These are phyloP conservation scores for Cytospora piceae DNA, from an alignment of 2,329 filamentous ascomycete species.

Conservation along the genomic window DNA sequence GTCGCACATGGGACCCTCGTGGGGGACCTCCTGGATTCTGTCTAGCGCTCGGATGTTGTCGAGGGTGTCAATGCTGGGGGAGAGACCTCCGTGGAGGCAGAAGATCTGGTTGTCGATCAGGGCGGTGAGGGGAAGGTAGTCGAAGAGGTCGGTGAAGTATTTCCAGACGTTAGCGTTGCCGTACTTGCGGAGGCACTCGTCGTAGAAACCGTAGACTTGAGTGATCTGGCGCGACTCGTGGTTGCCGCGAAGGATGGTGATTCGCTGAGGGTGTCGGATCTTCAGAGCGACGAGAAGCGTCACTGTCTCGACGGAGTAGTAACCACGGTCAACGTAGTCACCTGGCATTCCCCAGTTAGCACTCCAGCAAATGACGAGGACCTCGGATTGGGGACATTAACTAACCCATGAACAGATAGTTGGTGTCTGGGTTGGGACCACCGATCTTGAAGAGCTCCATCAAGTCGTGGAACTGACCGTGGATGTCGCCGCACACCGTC, in stretches of 20 bases:
- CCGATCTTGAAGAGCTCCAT: conserved; percentile 99
- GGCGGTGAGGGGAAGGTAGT: conserved; percentile 95
- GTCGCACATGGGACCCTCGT: conserved; percentile 98
- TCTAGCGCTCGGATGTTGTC: conserved; percentile 95
- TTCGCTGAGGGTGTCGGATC: conserved; percentile 96
- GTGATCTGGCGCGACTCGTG: conserved; percentile 99
- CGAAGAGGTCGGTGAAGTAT: conserved; percentile 98
- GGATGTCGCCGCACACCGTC: conserved; percentile 98
- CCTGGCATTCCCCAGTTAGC: conserved; percentile 53
- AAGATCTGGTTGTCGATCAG: conserved; percentile 99
- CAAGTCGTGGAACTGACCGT: conserved; percentile 97
- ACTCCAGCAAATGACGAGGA: conserved; percentile 1
- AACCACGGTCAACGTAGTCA: conserved; percentile 98
- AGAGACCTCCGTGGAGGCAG: conserved; percentile 95
- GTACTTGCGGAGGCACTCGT: conserved; percentile 98
- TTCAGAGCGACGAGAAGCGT: conserved; percentile 95
- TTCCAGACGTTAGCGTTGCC: conserved; percentile 99
- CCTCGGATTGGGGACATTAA: conserved; percentile 11
- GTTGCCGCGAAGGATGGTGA: conserved; percentile 97
- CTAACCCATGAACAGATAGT: conserved; percentile 98
- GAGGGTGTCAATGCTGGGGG: conserved; percentile 92
- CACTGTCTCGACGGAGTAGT: conserved; percentile 98
- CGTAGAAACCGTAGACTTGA: conserved; percentile 99
- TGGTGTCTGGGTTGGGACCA: conserved; percentile 95
- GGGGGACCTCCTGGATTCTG: conserved; percentile 96